A percentile compares a stretch with the other conserved stretches of the same genome.
These are phyloP conservation scores for Crucibulum laeve DNA, from an alignment of 768 basidiomycete species.

Conservation along the genomic window DNA sequence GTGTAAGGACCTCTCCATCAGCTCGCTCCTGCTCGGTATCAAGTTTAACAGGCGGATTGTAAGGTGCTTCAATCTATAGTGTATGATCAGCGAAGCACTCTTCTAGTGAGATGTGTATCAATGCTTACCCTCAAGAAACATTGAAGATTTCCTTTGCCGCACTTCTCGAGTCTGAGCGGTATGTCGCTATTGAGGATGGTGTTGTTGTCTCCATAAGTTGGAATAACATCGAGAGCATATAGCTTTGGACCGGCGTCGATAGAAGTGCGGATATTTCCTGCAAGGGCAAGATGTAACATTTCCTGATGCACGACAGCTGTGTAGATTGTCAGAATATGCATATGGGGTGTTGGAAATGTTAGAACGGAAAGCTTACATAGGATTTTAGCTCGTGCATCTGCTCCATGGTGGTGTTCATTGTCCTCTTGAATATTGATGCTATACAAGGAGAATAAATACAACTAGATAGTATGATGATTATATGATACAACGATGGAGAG, in stretches of 20 bases:
- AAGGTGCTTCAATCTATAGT: background rate
- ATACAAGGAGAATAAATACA: slow-evolving; percentile 20
- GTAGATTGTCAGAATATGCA: background rate
- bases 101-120: background rate
- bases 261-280: slow-evolving; percentile 17
- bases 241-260: slow-evolving; percentile 16
- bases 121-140: background rate
- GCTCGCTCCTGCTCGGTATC: background rate
- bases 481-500: background rate
- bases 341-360: background rate
- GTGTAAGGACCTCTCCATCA: background rate
- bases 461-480: background rate
- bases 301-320: slow-evolving; percentile 19
- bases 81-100: background rate
- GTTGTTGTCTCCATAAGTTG: slow-evolving; percentile 10
- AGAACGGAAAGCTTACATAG: slow-evolving; percentile 9
- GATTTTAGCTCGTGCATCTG: slow-evolving; percentile 8
- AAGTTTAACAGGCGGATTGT: background rate
- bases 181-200: slow-evolving; percentile 10
- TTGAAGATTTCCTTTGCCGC: background rate
- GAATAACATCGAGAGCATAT: slow-evolving; percentile 12
- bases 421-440: slow-evolving; percentile 13
- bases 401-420: slow-evolving; percentile 10
- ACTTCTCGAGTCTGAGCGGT: slow-evolving; percentile 2
- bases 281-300: slow-evolving; percentile 21